These are phyloP conservation scores for Dendrobium catenatum DNA, from an alignment of 106 monocot genomes.

Conservation along the genomic window DNA sequence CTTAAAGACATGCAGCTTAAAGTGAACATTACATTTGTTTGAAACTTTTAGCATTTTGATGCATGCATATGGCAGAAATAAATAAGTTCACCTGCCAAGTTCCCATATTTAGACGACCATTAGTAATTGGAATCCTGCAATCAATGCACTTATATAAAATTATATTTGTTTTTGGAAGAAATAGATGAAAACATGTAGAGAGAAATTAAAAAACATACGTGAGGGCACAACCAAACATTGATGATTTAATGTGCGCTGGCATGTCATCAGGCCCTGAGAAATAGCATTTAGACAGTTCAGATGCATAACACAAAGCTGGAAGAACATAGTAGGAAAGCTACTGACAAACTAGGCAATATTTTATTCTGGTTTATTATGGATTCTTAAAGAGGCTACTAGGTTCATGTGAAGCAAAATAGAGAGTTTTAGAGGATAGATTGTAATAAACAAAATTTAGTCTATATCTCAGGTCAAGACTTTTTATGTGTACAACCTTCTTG, in stretches of 20 bases:
- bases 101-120: conserved; percentile 94
- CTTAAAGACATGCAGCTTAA: neutral
- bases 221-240: conserved; percentile 93
- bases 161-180: neutral
- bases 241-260: conserved; percentile 99
- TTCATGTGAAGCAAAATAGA: too few species aligned
- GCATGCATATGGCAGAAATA: neutral
- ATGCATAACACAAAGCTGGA: neutral
- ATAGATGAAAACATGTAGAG: neutral
- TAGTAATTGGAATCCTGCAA: conserved; percentile 87
- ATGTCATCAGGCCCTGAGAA: conserved; percentile 96
- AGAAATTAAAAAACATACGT: conserved; percentile 42
- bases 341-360: too few species aligned
- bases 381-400: too few species aligned
- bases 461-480: too few species aligned
- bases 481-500: too few species aligned
- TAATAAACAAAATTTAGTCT: too few species aligned
- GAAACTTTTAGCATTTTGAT: neutral
- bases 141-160: conserved; percentile 9
- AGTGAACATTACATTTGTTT: neutral
- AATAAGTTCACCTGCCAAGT: conserved; percentile 80
- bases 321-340: neutral
- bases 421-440: too few species aligned
- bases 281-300: neutral
- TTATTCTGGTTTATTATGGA: too few species aligned